These are phyloP conservation scores for Neurospora sp. DNA, from an alignment of 2,329 filamentous ascomycete genomes.

Conservation along the genomic window DNA sequence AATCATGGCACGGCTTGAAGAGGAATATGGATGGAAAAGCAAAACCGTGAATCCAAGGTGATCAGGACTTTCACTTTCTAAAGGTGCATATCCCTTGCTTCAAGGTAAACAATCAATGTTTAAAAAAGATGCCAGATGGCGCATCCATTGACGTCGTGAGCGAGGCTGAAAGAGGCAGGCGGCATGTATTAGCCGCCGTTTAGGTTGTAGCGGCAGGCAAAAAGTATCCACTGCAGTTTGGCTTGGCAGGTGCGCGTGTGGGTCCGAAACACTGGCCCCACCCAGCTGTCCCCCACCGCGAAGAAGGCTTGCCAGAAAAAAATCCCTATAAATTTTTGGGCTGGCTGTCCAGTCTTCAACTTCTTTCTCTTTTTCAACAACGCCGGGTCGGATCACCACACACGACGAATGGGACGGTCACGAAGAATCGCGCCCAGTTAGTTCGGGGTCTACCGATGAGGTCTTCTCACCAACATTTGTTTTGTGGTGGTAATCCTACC, in stretches of 20 bases:
- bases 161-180: slow-evolving; percentile 10
- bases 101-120: background rate
- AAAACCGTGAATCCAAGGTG: background rate
- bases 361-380: slow-evolving; percentile 12
- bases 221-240: background rate
- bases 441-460: background rate
- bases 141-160: slow-evolving; percentile 2
- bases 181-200: background rate
- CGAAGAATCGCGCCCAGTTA: background rate
- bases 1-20: background rate
- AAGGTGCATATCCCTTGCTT: background rate
- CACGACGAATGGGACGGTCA: background rate
- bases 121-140: slow-evolving; percentile 11
- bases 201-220: background rate
- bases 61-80: background rate
- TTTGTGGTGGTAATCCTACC: background rate
- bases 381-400: background rate
- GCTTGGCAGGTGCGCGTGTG: slow-evolving; percentile 1
- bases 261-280: background rate
- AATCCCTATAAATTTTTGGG: slow-evolving; percentile 11
- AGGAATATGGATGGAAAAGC: background rate
- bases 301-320: slow-evolving; percentile 7
- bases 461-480: background rate
- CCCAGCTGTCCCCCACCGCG: background rate
- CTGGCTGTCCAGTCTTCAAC: background rate